phyloP scores from a whole-genome alignment of 2,329 filamentous ascomycete species.

The Furcasterigmium sp. region DNA sequence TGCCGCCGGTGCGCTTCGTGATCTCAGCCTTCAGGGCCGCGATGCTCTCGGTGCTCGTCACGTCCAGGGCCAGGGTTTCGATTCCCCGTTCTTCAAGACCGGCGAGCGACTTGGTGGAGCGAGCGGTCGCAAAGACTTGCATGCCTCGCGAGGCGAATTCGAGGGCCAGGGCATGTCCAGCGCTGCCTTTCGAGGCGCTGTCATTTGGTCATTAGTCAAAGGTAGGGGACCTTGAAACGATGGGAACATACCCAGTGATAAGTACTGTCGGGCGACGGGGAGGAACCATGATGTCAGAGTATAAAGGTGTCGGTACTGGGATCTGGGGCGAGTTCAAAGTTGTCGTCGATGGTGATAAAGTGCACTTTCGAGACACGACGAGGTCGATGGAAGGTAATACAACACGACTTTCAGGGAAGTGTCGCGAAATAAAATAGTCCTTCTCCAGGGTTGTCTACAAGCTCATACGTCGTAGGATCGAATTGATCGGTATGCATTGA shows the following conservation, averaged over 20 bases:
- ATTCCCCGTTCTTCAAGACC: constrained; percentile 25
- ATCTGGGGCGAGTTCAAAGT: no score
- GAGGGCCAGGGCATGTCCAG: constrained; percentile 6
- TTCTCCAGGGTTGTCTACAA: no score
- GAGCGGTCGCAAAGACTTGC: constrained; percentile 7
- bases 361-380: no score
- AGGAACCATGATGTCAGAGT: no score
- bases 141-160: constrained; percentile 3
- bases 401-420: no score
- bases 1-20: constrained; percentile 24
- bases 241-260: neutral
- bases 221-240: no score
- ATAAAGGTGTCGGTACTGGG: no score
- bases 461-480: no score
- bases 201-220: neutral
- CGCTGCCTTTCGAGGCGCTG: constrained; percentile 2
- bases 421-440: no score
- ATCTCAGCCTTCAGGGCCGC: constrained; percentile 17
- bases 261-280: neutral
- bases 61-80: constrained; percentile 33
- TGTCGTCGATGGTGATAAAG: no score
- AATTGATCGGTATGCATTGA: no score
- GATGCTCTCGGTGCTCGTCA: constrained; percentile 28
- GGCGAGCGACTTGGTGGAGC: constrained; percentile 12
- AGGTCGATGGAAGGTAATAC: no score